Evolutionary conservation across 805 yeast genomes (phyloP).

Genomic region (Suhomyces sp.): DNA sequence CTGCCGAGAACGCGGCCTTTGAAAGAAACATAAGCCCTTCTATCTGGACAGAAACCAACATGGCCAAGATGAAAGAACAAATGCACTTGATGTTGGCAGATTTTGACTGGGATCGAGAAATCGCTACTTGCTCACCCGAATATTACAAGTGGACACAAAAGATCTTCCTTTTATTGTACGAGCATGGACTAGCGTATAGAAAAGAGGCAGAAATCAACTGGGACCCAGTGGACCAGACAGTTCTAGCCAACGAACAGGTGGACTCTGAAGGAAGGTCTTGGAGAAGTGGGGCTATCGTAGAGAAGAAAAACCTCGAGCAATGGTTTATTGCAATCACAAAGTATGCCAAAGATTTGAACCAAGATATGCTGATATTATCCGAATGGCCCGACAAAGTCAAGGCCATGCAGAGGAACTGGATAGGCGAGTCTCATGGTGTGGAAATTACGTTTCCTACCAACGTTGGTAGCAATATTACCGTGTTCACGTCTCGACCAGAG

Average conservation of each 20-base stretch:
- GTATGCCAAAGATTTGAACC: constrained; percentile 64
- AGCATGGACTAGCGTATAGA: constrained; percentile 81
- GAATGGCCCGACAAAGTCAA: constrained; percentile 90
- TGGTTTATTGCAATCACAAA: constrained; percentile 93
- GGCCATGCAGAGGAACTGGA: constrained; percentile 92
- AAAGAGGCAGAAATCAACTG: constrained; percentile 89
- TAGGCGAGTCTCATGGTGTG: constrained; percentile 83
- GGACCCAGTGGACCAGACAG: constrained; percentile 97
- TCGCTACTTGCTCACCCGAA: constrained; percentile 80
- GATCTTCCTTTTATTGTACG: constrained; percentile 68
- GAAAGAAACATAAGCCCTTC: constrained; percentile 78
- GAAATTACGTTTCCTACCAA: constrained; percentile 52
- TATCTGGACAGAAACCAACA: constrained; percentile 78
- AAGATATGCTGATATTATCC: constrained; percentile 58
- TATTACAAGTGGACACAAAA: constrained; percentile 93
- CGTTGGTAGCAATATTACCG: constrained; percentile 31
- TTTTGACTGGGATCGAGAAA: constrained; percentile 92
- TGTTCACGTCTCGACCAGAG: constrained; percentile 89
- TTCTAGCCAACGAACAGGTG: constrained; percentile 93
- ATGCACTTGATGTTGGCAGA: constrained; percentile 74
- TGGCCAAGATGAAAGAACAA: constrained; percentile 82
- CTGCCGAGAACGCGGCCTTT: constrained; percentile 97
- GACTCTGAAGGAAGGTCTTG: constrained; percentile 88
- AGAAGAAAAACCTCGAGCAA: constrained; percentile 74
- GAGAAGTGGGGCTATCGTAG: constrained; percentile 96